These are phyloP conservation scores for Cercospora nicotianae DNA, from an alignment of 2,329 filamentous ascomycete genomes.

Conservation along the genomic window DNA sequence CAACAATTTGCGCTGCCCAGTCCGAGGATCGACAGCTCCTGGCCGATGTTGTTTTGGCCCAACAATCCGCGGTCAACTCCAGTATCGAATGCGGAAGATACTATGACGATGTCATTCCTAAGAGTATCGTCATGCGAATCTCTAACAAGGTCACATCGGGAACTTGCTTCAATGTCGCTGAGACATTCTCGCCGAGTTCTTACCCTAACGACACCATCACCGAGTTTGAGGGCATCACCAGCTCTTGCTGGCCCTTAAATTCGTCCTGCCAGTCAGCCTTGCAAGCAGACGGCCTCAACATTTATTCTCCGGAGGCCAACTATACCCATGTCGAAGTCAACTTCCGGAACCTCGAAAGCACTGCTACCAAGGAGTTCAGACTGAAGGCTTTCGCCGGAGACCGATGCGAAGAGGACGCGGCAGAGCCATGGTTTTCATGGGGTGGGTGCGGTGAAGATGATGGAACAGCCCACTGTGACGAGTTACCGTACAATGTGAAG, in stretches of 20 bases:
- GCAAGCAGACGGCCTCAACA: background rate
- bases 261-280: background rate
- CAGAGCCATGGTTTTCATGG: constrained; percentile 4
- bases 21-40: background rate
- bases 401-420: background rate
- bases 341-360: background rate
- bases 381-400: background rate
- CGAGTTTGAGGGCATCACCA: background rate
- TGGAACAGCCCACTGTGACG: background rate
- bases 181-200: background rate
- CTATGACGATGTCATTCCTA: background rate
- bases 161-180: background rate
- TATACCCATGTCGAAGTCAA: background rate
- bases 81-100: background rate
- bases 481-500: constrained; percentile 5
- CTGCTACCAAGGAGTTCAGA: background rate
- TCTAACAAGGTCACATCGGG: background rate
- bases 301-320: background rate
- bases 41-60: background rate
- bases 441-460: background rate
- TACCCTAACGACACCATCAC: background rate
- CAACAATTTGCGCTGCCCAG: background rate
- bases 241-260: background rate
- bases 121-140: background rate
- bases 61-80: constrained; percentile 1